Evolutionary conservation across 2,329 filamentous ascomycete species (phyloP).

Genomic region (Neoascochyta sp.): DNA sequence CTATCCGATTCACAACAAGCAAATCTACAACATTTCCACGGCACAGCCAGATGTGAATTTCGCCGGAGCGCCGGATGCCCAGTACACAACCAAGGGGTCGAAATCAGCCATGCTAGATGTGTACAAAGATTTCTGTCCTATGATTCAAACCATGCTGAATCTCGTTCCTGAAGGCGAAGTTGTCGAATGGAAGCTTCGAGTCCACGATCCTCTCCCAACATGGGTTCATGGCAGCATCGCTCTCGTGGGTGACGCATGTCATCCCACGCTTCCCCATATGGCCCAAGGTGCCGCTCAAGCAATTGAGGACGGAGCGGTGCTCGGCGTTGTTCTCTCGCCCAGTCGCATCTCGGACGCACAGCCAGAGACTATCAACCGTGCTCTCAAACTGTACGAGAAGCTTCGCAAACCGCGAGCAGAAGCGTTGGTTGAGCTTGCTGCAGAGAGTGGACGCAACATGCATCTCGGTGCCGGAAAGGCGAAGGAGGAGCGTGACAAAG

Average conservation of each 20-base stretch:
- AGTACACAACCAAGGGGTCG: constrained; percentile 61
- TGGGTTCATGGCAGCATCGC: constrained; percentile 56
- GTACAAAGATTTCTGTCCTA: constrained; percentile 59
- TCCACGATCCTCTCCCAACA: constrained; percentile 59
- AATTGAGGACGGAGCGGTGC: constrained; percentile 60
- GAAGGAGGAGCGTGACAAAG: constrained; percentile 56
- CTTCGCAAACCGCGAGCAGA: constrained; percentile 56
- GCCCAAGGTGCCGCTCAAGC: constrained; percentile 63
- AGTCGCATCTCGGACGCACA: constrained; percentile 45
- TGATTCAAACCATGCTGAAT: constrained; percentile 58
- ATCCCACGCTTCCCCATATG: constrained; percentile 62
- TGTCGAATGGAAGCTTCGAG: constrained; percentile 63
- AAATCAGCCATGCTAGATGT: constrained; percentile 59
- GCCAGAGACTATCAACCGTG: constrained; percentile 49
- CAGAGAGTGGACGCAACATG: constrained; percentile 51
- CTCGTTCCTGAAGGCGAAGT: constrained; percentile 62
- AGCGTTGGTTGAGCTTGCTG: constrained; percentile 54
- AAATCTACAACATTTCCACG: constrained; percentile 64
- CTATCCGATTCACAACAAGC: constrained; percentile 67
- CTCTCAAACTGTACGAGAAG: constrained; percentile 54
- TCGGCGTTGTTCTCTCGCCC: constrained; percentile 50
- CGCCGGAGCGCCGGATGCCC: constrained; percentile 53
- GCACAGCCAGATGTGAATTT: constrained; percentile 60
- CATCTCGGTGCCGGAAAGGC: constrained; percentile 57
- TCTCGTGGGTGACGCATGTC: constrained; percentile 58